Conservation (phyloP, 768 basidiomycete genomes). For the Suillus variegatus region DNA sequence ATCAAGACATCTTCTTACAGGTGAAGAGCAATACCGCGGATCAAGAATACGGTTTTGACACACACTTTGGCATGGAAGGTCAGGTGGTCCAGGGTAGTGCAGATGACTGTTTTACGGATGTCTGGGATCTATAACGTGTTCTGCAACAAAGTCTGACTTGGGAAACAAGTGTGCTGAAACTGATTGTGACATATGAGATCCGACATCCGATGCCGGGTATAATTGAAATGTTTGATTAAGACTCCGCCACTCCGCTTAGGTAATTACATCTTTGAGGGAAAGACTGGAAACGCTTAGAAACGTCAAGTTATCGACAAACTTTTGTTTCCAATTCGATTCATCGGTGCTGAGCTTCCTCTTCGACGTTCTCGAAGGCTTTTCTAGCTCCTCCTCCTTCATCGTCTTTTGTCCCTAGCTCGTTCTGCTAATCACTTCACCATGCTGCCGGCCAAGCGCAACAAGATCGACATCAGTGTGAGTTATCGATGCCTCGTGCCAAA, state of each 20-base stretch:
- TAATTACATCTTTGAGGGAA: slow-evolving; percentile 22
- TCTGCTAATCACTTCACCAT: slow-evolving; percentile 40
- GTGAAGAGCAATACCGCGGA: slow-evolving; percentile 6
- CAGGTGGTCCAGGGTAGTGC: background rate
- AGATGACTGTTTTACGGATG: slow-evolving; percentile 11
- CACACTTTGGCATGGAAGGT: background rate
- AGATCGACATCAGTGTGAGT: slow-evolving; percentile 91
- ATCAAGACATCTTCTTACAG: slow-evolving; percentile 9
- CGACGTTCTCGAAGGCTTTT: slow-evolving; percentile 18
- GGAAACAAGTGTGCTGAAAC: slow-evolving; percentile 3
- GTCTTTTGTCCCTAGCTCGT: slow-evolving; percentile 13
- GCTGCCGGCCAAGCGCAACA: slow-evolving; percentile 82
- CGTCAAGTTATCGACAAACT: slow-evolving; percentile 8
- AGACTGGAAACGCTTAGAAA: slow-evolving; percentile 12
- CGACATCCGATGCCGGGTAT: slow-evolving; percentile 11
- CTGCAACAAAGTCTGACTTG: slow-evolving; percentile 5
- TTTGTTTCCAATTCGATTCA: background rate
- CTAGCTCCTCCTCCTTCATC: slow-evolving; percentile 28
- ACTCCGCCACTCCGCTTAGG: slow-evolving; percentile 31
- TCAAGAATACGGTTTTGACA: slow-evolving; percentile 3
- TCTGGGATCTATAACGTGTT: slow-evolving; percentile 15
- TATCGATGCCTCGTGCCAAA: slow-evolving; percentile 10
- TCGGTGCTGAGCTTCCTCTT: slow-evolving; percentile 5
- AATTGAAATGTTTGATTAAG: slow-evolving; percentile 15
- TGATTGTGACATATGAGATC: slow-evolving; percentile 33